These are phyloP conservation scores for Boletus tomentosulus DNA, from an alignment of 768 basidiomycete genomes.

Conservation along the genomic window DNA sequence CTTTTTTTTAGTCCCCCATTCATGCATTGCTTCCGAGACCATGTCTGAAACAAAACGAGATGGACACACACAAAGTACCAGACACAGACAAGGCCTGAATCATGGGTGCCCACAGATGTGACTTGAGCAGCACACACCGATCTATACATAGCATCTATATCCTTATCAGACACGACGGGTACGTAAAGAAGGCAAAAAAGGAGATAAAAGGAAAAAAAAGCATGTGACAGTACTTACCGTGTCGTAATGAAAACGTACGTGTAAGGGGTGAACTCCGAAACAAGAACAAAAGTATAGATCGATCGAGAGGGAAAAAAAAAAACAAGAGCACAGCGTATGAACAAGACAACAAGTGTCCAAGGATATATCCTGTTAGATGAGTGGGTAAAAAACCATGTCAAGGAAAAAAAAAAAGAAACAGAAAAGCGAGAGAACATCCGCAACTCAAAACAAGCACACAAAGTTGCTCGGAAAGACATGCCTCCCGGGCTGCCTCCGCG, in stretches of 20 bases:
- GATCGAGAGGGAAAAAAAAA: not conserved
- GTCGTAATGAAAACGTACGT: not conserved
- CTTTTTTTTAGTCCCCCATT: not conserved
- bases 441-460: slow-evolving; percentile 64
- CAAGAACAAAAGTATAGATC: not conserved
- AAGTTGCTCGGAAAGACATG: slow-evolving; percentile 89
- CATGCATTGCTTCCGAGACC: not conserved
- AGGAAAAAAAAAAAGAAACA: not conserved
- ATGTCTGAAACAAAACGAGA: not conserved
- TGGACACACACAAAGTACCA: not conserved
- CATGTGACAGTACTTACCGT: not conserved
- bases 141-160: not conserved
- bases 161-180: not conserved
- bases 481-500: slow-evolving; percentile 61
- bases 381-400: not conserved
- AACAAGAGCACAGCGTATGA: not conserved
- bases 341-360: not conserved
- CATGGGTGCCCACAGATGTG: too few relatives aligned
- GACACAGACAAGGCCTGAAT: too few relatives aligned
- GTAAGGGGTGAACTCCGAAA: not conserved
- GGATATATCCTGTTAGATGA: slow-evolving; percentile 10
- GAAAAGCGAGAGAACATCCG: not conserved
- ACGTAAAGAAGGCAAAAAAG: not conserved
- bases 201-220: not conserved
- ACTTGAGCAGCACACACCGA: not conserved